Base-by-base conservation (phyloP, 73 alveolate genomes). In the Stentor coeruleus region DNA sequence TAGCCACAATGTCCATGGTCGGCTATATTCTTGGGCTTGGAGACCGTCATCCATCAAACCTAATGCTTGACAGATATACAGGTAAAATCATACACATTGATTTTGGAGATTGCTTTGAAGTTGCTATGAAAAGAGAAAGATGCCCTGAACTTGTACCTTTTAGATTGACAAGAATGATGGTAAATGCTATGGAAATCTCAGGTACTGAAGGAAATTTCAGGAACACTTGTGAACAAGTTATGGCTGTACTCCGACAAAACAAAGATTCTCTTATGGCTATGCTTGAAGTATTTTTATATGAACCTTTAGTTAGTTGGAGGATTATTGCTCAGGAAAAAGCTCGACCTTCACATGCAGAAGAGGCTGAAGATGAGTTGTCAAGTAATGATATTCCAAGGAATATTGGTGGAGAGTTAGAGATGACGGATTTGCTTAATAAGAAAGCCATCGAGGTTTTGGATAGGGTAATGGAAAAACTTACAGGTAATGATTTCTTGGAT, bases 21-120 rank as follows among this genome's bases (percentile, higher is more conserved):
- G 99, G 99, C 39, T 98, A 96, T 91, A 95, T 98, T 38, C 92
- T 98, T 49, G 99, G 99, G 35, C 89, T 98, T 42, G 99, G 99
- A 26, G 99, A 98, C 87, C 94, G 99, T 49, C 99, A 98, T 87
- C 99, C 99, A 30, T 91, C 98, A 59, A 98, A 98, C 86, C 90
- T 98, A 84, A 96, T 98, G 99, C 93, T 98, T 15, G 99, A 98
- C 80, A 87, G 98, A 88, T 59, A 80, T 59, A 81, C 87, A 1
- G 99, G 99, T 3, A 98, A 98, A 83, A 88, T 96, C 28, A 94
- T 98, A 33, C 99, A 98, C 90, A 98, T 98, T 81, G 99, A 98
- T 88, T 98, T 98, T 77, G 99, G 99, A 35, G 99, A 97, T 85
- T 93, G 99, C 84, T 98, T 98, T 87, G 99, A 87, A 80, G 98